Evolutionary conservation across 1,284 basidiomycete genomes (phyloP).

Genomic region (Cryptococcus sp.): DNA sequence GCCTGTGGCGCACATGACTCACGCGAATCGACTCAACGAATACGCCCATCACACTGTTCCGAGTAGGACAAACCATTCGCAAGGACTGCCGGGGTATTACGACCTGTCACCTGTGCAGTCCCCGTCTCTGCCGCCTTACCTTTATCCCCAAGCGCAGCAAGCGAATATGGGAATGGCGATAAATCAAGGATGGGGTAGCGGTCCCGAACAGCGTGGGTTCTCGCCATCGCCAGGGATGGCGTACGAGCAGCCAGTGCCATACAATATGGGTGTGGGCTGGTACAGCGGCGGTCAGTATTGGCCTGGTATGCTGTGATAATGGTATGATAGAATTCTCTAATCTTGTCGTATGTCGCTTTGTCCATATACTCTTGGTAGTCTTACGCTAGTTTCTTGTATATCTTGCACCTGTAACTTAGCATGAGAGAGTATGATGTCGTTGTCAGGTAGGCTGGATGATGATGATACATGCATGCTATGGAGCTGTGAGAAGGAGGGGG

Average conservation of each 20-base stretch:
- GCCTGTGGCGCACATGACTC: too few relatives aligned
- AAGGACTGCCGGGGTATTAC: slow-evolving; percentile 19
- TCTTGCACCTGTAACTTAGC: not conserved
- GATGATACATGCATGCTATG: slow-evolving; percentile 16
- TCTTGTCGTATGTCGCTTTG: not conserved
- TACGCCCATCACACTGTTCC: not conserved
- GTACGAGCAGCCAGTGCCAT: slow-evolving; percentile 3
- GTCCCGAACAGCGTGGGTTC: slow-evolving; percentile 2
- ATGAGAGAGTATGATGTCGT: too few relatives aligned
- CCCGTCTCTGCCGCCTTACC: slow-evolving; percentile 8
- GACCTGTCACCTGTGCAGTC: slow-evolving; percentile 9
- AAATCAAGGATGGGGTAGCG: not conserved
- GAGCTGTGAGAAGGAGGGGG: not conserved
- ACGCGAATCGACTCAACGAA: not conserved
- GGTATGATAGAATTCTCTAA: not conserved
- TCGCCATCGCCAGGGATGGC: slow-evolving; percentile 2
- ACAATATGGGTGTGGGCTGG: not conserved
- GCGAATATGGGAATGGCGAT: slow-evolving; percentile 1
- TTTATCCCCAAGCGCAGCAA: not conserved
- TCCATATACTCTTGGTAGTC: not conserved
- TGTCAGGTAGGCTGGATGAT: not conserved
- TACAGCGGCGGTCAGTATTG: slow-evolving; percentile 1
- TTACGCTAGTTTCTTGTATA: not conserved
- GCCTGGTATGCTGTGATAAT: not conserved
- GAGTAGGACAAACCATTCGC: not conserved